phyloP scores from a whole-genome alignment of 441 rosid genomes.

The Gossypium gossypioides region DNA sequence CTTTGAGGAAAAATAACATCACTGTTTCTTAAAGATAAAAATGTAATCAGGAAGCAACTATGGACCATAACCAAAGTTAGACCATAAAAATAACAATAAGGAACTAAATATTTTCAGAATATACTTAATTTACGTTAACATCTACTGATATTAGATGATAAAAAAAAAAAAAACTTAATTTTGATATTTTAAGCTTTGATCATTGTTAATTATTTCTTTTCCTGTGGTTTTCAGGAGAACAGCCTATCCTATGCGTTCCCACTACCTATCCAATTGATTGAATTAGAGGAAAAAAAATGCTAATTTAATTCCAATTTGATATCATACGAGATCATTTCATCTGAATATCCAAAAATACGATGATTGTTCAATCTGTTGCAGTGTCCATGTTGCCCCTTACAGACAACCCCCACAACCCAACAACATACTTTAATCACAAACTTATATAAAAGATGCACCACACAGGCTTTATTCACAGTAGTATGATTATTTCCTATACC shows the following conservation, averaged over 20 bases:
- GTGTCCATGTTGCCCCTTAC: not conserved
- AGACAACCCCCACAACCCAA: not conserved
- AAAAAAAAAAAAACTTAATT: not conserved
- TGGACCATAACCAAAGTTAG: not conserved
- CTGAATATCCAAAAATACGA: not conserved
- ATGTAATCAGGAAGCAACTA: not conserved
- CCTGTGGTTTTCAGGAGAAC: not conserved
- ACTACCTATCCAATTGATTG: not conserved
- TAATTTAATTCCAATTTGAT: not conserved
- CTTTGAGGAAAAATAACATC: not conserved
- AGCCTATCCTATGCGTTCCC: not conserved
- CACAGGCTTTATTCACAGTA: not conserved
- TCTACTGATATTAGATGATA: not conserved
- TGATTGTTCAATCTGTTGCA: not conserved
- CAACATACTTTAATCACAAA: not conserved
- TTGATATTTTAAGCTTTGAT: not conserved
- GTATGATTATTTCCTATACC: not conserved
- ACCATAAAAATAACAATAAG: not conserved
- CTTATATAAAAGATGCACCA: not conserved
- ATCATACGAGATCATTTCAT: not conserved
- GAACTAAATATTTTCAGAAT: not conserved
- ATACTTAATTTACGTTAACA: not conserved
- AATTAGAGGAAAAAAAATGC: not conserved
- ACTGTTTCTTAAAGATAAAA: not conserved
- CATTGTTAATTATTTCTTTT: not conserved